Base-by-base conservation (phyloP, 768 basidiomycete species). In the Sarcodon aspratus region DNA sequence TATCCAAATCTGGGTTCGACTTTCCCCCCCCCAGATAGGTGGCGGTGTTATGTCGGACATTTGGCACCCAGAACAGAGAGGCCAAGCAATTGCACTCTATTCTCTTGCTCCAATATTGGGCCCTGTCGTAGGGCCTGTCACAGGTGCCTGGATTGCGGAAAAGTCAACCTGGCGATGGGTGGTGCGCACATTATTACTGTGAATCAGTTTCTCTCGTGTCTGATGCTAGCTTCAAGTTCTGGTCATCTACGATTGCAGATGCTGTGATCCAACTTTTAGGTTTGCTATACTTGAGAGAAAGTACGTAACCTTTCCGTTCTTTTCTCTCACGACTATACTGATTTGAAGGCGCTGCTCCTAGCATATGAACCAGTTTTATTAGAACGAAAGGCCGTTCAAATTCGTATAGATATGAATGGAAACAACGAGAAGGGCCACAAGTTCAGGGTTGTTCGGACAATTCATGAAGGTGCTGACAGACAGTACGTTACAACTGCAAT, bases 141-240 rank as follows among this genome's bases (percentile, higher is more conserved):
- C 75, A 18, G 82, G 80, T 5, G 78, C 76, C 18, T 82, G 79
- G 68, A 74, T 87, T 27, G 76, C 78, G 0, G 67, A 84, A 37
- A 66, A 64, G 35, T 73, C 80, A 0, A 79, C 79, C 0, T 86
- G 84, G 84, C 67, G 80, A 60, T 85, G 82, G 82, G 80, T 82
- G 32, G 78, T 76, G 60, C 37, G 76, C 68, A 5, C 35, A 10
- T 40, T 17, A 3, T 37, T 35, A 36, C 2, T 0, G 13, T 17
- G 9, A 7, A 33, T 45, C 13, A 36, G 42, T 37, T n/a, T 33
- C 42, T 17, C 7, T 9, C 27, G 12, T 3, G 6, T 47, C 45
- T 33, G 3, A 9, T 3, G 34, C 11, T 12, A 1, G 33, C 31
- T 37, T 36, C 31, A 54, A 79, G 77, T 87, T 85, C 59, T 83